A percentile compares a stretch with the other conserved stretches of the same genome.
phyloP scores from a whole-genome alignment of 345 rosid species.

The Turritis glabra region DNA sequence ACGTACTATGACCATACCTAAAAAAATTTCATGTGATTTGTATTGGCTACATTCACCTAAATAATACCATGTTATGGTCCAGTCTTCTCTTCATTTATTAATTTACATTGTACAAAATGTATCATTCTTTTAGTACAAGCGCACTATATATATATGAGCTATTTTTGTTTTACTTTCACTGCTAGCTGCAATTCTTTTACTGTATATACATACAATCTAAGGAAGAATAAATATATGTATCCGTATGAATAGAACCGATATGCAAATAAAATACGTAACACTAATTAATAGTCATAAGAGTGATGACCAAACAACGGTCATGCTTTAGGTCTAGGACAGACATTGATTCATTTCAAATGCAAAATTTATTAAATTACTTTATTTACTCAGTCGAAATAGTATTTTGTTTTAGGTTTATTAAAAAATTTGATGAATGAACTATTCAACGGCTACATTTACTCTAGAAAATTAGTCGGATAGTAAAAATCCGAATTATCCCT shows the following conservation, averaged over 20 bases:
- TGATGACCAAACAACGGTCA: conserved; percentile 14
- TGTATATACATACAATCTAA: conserved; percentile 25
- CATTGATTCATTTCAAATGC: too few relatives aligned
- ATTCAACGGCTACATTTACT: too few relatives aligned
- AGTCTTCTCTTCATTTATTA: conserved; percentile 28
- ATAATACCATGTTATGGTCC: conserved; percentile 33
- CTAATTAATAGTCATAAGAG: not conserved
- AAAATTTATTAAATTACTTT: too few relatives aligned
- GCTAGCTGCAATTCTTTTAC: not conserved
- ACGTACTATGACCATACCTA: conserved; percentile 30
- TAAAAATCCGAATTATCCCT: too few relatives aligned
- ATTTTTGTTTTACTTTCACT: conserved; percentile 12
- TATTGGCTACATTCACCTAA: conserved; percentile 38
- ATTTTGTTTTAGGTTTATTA: too few relatives aligned
- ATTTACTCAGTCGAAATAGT: too few relatives aligned
- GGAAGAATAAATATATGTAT: conserved; percentile 10
- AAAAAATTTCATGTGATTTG: conserved; percentile 32
- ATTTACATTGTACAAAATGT: conserved; percentile 16
- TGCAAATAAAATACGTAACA: not conserved
- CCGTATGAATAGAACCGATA: conserved; percentile 10
- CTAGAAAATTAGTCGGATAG: too few relatives aligned
- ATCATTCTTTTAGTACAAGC: conserved; percentile 1
- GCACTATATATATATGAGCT: not conserved
- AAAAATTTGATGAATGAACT: too few relatives aligned
- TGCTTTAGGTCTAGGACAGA: too few relatives aligned